Evolutionary conservation across 2,329 filamentous ascomycete species (phyloP).

Genomic region (Monosporascus cannonballus): DNA sequence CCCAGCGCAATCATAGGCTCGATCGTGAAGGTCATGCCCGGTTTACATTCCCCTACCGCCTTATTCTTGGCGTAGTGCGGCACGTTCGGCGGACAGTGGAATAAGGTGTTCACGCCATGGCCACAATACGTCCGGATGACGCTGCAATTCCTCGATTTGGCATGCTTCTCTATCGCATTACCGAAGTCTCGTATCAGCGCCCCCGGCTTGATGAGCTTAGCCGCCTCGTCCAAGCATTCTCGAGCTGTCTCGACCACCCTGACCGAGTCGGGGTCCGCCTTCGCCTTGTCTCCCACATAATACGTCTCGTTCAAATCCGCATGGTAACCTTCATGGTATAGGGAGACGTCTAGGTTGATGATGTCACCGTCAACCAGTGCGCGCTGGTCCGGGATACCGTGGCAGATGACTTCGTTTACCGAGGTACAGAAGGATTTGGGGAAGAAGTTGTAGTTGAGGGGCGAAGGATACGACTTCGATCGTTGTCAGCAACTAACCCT

Average conservation of each 20-base stretch:
- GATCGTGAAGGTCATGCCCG: constrained; percentile 98
- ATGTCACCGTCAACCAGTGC: constrained; percentile 88
- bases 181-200: constrained; percentile 90
- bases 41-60: constrained; percentile 87
- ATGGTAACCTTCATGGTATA: constrained; percentile 94
- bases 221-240: constrained; percentile 85
- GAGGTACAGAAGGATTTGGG: constrained; percentile 98
- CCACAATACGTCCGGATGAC: constrained; percentile 96
- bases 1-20: constrained; percentile 97
- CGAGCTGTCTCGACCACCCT: constrained; percentile 86
- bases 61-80: constrained; percentile 99
- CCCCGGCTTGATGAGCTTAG: constrained; percentile 87
- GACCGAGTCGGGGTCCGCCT: constrained; percentile 77
- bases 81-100: constrained; percentile 90
- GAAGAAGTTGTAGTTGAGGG: constrained; percentile 92
- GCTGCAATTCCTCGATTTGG: constrained; percentile 77
- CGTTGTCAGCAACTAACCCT: constrained; percentile 5
- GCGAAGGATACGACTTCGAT: constrained; percentile 80
- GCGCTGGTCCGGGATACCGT: constrained; percentile 92
- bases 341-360: constrained; percentile 89
- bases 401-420: constrained; percentile 94
- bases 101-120: constrained; percentile 88
- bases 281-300: constrained; percentile 87
- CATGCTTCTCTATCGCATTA: constrained; percentile 91
- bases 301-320: constrained; percentile 98